Base-by-base conservation (phyloP, 78 protist species). In the Cavenderia fasciculata region DNA sequence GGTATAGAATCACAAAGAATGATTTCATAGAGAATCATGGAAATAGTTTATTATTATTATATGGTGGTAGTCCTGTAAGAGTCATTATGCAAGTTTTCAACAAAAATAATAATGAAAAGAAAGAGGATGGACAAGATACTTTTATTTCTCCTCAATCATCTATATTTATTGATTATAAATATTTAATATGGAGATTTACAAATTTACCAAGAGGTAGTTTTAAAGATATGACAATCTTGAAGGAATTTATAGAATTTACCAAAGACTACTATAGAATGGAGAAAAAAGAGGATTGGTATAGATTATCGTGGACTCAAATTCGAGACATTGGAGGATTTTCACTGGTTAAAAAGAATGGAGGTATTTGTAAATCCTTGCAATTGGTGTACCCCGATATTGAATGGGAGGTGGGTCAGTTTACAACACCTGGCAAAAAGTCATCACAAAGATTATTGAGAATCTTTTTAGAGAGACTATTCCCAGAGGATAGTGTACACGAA, bases 391-490 rank as follows among this genome's bases (percentile, higher is more conserved):
- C 87, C 16, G 52, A 77, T 2, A n/a, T 5, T 2, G 27, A 62
- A 18, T 77, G 87, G 87, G 16, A 77, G 12, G 36, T 27, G 11
- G 29, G 19, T 12, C 10, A 25, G 23, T 77, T 62, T 63, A 62
- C 25, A 10, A 69, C 21, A 41, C 87, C 87, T 33, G 87, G 87
- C 8, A 77, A 77, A 59, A 77, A 77, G 29, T 77, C 87, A 14
- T 77, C 87, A 1, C 87, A 77, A 36, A 21, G 87, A 44, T 31
- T 77, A 49, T 38, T 77, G 5, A 62, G 51, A 44, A 5, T 77
- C 29, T 77, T 46, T 59, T 63, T 77, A 41, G 21, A 59, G 4
- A 19, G 57, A 19, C 38, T 77, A 27, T 62, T 76, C 21, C 8
- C 18, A n/a, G 59, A 72, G 3, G 4, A 70, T 36, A 51, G n/a